Evolutionary conservation across 225 moss, liverwort and hornwort species (phyloP).

Genomic region (Pleurozium schreberi): DNA sequence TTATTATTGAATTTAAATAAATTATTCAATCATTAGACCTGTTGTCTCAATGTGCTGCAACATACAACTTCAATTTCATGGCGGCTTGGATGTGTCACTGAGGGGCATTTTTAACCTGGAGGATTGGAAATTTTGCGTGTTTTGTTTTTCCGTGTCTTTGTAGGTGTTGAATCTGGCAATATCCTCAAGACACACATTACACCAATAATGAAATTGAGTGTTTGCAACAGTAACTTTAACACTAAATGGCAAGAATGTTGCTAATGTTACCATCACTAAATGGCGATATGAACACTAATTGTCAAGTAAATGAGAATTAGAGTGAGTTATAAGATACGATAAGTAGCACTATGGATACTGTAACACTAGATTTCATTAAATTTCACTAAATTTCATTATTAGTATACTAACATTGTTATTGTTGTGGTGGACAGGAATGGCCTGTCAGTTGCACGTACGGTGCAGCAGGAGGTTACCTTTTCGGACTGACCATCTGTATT

Average conservation of each 20-base stretch:
- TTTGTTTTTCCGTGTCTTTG: background rate
- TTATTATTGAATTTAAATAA: background rate
- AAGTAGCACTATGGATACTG: background rate
- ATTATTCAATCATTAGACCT: background rate
- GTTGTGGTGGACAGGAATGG: conserved; percentile 50
- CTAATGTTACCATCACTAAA: background rate
- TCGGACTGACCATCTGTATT: conserved; percentile 31
- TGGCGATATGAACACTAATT: background rate
- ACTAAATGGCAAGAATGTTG: background rate
- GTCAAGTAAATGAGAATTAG: background rate
- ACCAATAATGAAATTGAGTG: background rate
- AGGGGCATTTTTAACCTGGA: background rate
- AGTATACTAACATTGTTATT: background rate
- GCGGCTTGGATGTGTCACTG: background rate
- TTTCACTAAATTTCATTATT: background rate
- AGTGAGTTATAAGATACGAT: background rate
- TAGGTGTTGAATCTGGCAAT: background rate
- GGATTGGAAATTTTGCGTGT: background rate
- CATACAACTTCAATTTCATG: background rate
- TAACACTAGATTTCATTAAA: background rate
- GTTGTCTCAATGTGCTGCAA: background rate
- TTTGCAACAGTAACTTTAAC: background rate
- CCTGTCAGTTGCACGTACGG: conserved; percentile 90
- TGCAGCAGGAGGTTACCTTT: conserved; percentile 63
- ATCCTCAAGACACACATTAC: background rate